Evolutionary conservation across 1,284 basidiomycete species (phyloP).

Genomic region (Xerocomus amazonicus): DNA sequence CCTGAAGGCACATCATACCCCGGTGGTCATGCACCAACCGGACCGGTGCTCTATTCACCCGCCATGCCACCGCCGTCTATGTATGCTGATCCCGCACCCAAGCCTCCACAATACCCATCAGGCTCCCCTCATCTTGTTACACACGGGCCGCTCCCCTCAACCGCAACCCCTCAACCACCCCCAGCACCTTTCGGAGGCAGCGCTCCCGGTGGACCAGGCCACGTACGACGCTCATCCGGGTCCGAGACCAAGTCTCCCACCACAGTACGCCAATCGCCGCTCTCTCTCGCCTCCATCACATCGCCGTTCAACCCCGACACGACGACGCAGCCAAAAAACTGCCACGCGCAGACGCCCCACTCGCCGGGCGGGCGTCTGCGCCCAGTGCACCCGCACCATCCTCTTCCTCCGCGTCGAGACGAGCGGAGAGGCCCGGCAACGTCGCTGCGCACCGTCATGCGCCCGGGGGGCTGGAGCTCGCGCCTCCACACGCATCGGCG

Average conservation of each 20-base stretch:
- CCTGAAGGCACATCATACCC: constrained; percentile 32
- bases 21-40: constrained; percentile 23
- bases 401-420: constrained; percentile 18
- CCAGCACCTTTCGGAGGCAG: not conserved
- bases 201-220: constrained; percentile 18
- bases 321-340: constrained; percentile 47
- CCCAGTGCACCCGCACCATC: constrained; percentile 24
- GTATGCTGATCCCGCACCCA: constrained; percentile 27
- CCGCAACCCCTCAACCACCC: constrained; percentile 16
- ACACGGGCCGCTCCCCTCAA: constrained; percentile 12
- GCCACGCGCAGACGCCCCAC: constrained; percentile 47
- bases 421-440: constrained; percentile 34
- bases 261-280: constrained; percentile 31
- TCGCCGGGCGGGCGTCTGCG: constrained; percentile 53
- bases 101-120: constrained; percentile 28
- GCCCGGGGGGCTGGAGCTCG: constrained; percentile 21
- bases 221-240: constrained; percentile 26
- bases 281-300: constrained; percentile 32
- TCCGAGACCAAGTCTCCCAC: constrained; percentile 31
- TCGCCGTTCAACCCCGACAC: constrained; percentile 32
- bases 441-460: constrained; percentile 20
- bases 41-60: constrained; percentile 28
- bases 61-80: constrained; percentile 20
- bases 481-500: constrained; percentile 4
- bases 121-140: constrained; percentile 29